Evolutionary conservation across 306 rosid species (phyloP).

Genomic region (Ormosia emarginata): DNA sequence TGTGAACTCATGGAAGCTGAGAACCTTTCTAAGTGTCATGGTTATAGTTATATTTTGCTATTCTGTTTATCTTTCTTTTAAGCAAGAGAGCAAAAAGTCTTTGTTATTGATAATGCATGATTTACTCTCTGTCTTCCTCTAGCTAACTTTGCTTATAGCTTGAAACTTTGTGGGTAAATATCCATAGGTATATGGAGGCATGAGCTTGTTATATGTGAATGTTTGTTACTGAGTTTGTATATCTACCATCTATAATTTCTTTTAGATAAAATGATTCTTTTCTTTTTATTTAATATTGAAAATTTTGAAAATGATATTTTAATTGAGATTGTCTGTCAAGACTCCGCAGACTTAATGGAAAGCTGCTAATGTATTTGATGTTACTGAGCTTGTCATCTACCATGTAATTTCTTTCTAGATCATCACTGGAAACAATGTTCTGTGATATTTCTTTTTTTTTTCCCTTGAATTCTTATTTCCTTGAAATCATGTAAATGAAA

Average conservation of each 20-base stretch:
- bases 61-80: neutral
- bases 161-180: neutral
- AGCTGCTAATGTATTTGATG: slow-evolving; percentile 21
- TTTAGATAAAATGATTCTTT: neutral
- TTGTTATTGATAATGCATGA: too few relatives aligned
- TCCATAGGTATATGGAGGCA: neutral
- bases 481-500: slow-evolving; percentile 14
- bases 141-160: too few relatives aligned
- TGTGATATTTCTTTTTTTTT: neutral
- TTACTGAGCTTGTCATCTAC: neutral
- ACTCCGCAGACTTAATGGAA: slow-evolving; percentile 51
- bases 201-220: neutral
- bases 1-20: neutral
- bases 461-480: neutral
- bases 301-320: slow-evolving; percentile 12
- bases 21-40: neutral
- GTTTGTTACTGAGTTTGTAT: neutral
- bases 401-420: neutral
- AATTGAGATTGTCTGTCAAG: slow-evolving; percentile 32
- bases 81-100: neutral
- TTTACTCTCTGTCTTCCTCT: too few relatives aligned
- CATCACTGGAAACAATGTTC: neutral
- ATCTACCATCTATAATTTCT: neutral
- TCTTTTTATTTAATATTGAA: neutral
- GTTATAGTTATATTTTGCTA: neutral